Evolutionary conservation across 139 green algal genomes (phyloP), one percentile per base, ranked within the genome.

Genomic region (Dunaliella primolecta): DNA sequence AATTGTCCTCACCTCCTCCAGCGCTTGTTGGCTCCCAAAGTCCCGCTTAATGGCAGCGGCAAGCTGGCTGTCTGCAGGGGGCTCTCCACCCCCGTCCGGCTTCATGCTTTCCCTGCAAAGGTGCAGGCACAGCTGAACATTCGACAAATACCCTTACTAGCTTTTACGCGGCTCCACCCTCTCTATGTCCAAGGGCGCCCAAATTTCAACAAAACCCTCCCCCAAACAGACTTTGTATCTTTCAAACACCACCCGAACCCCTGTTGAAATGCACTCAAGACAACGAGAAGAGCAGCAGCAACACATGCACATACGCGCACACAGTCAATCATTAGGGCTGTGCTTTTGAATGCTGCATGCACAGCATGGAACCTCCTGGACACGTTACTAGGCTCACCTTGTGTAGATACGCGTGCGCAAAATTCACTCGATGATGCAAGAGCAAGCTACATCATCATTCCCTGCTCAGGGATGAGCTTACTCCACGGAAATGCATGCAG

Each of bases 91-190:
- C 38, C 87, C 88, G 21, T 89, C 89, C 79, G 94, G 88, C 36
- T 79, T 84, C 91, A 97, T 94, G 35, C 83, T 94, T 81, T 95
- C 86, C 93, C 95, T 98, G 91, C 95, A 97, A 64, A 64, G 15
- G 7, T 64, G 46, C 15, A 64, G 7, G 46, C 46, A 64, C 46
- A 64, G 46, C 46, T n/a, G n/a, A n/a, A n/a, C n/a, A n/a, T n/a
- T n/a, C n/a, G n/a, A n/a, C n/a, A n/a, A n/a, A n/a, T n/a, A n/a
- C n/a, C n/a, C n/a, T n/a, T n/a, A n/a, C n/a, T n/a, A n/a, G n/a
- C n/a, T n/a, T n/a, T n/a, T n/a, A n/a, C n/a, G n/a, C n/a, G n/a
- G n/a, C n/a, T n/a, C n/a, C n/a, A n/a, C n/a, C n/a, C n/a, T n/a
- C n/a, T n/a, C n/a, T n/a, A n/a, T n/a, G 15, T 64, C 15, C 46